Evolutionary conservation across 371 early-diverging fungal species (phyloP), one percentile per base, ranked within the genome.

Genomic region (Gilbertella persicaria): DNA sequence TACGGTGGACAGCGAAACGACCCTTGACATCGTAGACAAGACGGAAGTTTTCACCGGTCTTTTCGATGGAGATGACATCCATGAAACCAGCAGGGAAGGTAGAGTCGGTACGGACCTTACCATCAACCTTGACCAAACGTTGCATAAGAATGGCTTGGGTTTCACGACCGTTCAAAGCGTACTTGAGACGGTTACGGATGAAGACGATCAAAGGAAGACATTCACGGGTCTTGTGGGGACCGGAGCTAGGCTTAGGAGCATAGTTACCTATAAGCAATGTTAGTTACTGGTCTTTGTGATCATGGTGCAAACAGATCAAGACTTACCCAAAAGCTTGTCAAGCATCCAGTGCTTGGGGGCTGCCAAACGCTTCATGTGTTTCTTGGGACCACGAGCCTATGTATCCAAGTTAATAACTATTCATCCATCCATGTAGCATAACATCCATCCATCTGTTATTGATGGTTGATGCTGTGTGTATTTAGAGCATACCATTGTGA

Each of bases 321-420:
- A 6, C 58, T 41, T 70, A 73, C 77, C 77, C 69, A 77, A 73
- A 68, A 96, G 88, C 84, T 99, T 99, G 91, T 98, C 98, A 69
- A 99, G 89, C 95, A 99, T 97, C 99, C 99, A 99, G 88, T 98
- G 97, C 87, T 93, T 95, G 82, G 99, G 99, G 60, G 99, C 99
- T 52, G 86, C 89, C 71, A 99, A 89, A 82, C 99, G 94, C 95
- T 99, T 99, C 89, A 99, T 87, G 87, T 99, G 99, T 87, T 99
- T 98, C 85, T 93, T 95, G 66, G 97, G 98, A 81, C 99, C 99
- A 77, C 99, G 93, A 82, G 90, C 92, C 97, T 93, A 81, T 40
- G 56, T 30, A 38, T 25, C 38, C 14, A 16, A 36, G 13, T 42
- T 35, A 7, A 43, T 39, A 7, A 16, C 5, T 39, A n/a, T n/a